These are phyloP conservation scores for Baeospora myosura DNA, from an alignment of 1,284 basidiomycete species.

Conservation along the genomic window DNA sequence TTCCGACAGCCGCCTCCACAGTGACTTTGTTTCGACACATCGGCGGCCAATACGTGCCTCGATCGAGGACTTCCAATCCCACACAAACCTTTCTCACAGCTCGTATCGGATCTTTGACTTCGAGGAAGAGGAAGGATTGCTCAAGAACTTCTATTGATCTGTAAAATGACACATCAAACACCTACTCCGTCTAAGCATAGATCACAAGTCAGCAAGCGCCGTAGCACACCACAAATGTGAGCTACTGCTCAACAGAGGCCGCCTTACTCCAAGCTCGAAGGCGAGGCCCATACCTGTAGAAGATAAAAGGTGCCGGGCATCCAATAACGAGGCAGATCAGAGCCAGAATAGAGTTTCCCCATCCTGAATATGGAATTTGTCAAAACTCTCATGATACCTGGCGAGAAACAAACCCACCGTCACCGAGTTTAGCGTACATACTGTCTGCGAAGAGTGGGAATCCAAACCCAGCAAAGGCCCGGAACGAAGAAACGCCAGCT, in stretches of 20 bases:
- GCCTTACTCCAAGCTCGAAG: slow-evolving; percentile 25
- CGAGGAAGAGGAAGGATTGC: too few species aligned
- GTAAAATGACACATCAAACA: too few species aligned
- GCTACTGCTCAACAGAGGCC: slow-evolving; percentile 21
- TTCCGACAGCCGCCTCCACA: too few species aligned
- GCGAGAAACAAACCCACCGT: slow-evolving; percentile 19
- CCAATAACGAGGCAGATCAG: slow-evolving; percentile 27
- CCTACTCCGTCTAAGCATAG: too few species aligned
- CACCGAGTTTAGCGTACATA: slow-evolving; percentile 21
- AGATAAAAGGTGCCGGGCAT: slow-evolving; percentile 26
- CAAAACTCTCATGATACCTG: slow-evolving; percentile 1
- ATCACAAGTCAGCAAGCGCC: too few species aligned
- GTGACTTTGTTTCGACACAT: too few species aligned
- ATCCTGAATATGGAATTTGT: slow-evolving; percentile 16
- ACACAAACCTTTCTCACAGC: too few species aligned
- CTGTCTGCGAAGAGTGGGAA: slow-evolving; percentile 26
- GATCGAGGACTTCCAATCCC: too few species aligned
- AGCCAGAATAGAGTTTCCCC: slow-evolving; percentile 25
- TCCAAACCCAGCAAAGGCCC: slow-evolving; percentile 24
- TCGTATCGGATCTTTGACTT: too few species aligned
- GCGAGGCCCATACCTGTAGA: slow-evolving; percentile 25
- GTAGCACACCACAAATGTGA: too few species aligned
- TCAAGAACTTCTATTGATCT: too few species aligned
- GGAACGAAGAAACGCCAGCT: slow-evolving; percentile 22
- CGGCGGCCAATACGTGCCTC: too few species aligned